Evolutionary conservation across 1,284 basidiomycete genomes (phyloP).

Genomic region (Sporisorium exsertum): DNA sequence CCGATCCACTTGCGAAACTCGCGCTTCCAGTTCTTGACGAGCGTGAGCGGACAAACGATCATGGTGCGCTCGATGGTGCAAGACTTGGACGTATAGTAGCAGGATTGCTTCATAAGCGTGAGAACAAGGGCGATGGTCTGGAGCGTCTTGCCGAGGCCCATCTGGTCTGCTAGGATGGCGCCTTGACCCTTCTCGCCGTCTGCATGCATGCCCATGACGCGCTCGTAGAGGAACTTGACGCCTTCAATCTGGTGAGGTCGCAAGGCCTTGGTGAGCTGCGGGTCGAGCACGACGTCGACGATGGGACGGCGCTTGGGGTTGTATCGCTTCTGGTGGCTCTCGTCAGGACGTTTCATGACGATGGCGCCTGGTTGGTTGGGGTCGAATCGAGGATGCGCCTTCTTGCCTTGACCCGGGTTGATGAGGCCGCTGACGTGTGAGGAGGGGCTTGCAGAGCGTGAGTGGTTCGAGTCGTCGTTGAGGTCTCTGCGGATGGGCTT

Average conservation of each 20-base stretch:
- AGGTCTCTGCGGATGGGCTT: conserved; percentile 12
- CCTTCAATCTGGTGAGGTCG: conserved; percentile 98
- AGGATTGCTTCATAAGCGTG: conserved; percentile 62
- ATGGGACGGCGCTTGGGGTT: conserved; percentile 74
- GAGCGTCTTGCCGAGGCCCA: conserved; percentile 75
- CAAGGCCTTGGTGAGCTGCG: conserved; percentile 84
- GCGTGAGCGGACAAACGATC: conserved; percentile 92
- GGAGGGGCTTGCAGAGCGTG: conserved; percentile 25
- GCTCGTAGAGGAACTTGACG: conserved; percentile 97
- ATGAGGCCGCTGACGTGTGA: conserved; percentile 34
- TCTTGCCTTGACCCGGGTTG: conserved; percentile 39
- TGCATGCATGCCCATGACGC: conserved; percentile 90
- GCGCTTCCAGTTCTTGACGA: conserved; percentile 94
- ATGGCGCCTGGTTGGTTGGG: conserved; percentile 75
- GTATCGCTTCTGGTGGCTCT: conserved; percentile 76
- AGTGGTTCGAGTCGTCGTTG: conserved; percentile 6
- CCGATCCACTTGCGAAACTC: conserved; percentile 91
- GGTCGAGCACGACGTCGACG: conserved; percentile 87
- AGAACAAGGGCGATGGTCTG: conserved; percentile 66
- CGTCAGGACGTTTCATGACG: conserved; percentile 84
- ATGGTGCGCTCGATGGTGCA: conserved; percentile 61
- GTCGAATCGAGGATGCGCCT: conserved; percentile 52
- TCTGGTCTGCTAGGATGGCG: conserved; percentile 99
- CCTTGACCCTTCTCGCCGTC: conserved; percentile 81
- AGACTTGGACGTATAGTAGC: conserved; percentile 60